These are phyloP conservation scores for Lasiodiplodia theobromae DNA, from an alignment of 2,329 filamentous ascomycete species.

Conservation along the genomic window DNA sequence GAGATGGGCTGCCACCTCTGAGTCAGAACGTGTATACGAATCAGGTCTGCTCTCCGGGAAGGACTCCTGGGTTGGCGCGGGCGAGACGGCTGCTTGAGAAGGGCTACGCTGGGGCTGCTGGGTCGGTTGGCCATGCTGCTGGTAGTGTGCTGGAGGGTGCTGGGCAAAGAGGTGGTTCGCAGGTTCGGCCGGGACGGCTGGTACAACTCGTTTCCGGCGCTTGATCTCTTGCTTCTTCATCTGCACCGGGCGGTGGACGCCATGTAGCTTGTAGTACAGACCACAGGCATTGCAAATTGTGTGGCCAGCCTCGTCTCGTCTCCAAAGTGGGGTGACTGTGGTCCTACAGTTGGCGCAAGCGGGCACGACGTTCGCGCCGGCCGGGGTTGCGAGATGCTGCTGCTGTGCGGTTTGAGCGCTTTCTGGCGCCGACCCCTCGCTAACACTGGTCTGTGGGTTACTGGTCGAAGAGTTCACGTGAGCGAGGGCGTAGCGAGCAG, in stretches of 20 bases:
- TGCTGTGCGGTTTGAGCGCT: constrained; percentile 35
- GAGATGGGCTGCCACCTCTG: constrained; percentile 27
- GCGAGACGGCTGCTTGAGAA: constrained; percentile 18
- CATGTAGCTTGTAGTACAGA: constrained; percentile 95
- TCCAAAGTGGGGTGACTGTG: constrained; percentile 95
- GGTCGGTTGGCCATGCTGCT: constrained; percentile 8
- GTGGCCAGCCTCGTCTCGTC: constrained; percentile 90
- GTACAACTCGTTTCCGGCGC: constrained; percentile 87
- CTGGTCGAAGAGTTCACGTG: constrained; percentile 33
- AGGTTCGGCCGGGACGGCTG: constrained; percentile 44
- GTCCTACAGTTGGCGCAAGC: constrained; percentile 97
- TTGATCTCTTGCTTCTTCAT: constrained; percentile 99
- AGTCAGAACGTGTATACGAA: constrained; percentile 23
- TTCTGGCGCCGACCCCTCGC: constrained; percentile 21
- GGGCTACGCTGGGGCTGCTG: constrained; percentile 24
- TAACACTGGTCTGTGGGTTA: constrained; percentile 45
- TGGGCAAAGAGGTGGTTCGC: constrained; percentile 27
- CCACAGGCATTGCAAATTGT: constrained; percentile 95
- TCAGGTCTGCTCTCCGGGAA: constrained; percentile 20
- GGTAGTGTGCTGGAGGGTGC: constrained; percentile 24
- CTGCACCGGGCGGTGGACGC: constrained; percentile 89
- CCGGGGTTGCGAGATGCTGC: constrained; percentile 42
- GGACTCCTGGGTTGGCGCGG: constrained; percentile 22
- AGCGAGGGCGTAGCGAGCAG: constrained; percentile 71
- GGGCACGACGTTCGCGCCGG: constrained; percentile 69